A percentile compares a stretch with the other conserved stretches of the same genome.
Evolutionary conservation across 441 rosid species (phyloP).

Genomic region (Mallotus repandus): DNA sequence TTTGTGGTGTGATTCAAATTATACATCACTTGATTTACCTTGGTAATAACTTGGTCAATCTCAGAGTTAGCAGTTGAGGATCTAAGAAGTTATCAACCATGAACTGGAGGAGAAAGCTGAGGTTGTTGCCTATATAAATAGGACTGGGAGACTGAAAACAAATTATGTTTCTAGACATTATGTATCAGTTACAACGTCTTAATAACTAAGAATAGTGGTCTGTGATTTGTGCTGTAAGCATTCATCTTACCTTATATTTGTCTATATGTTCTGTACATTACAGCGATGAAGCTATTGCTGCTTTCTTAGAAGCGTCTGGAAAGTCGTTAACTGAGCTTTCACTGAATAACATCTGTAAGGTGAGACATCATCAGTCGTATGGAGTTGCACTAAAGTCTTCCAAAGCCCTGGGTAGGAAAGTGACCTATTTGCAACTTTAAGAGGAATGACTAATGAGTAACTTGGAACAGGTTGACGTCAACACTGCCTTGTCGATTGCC

Average conservation of each 20-base stretch:
- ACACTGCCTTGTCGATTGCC: slow-evolving; percentile 48
- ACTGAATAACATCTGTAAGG: slow-evolving; percentile 35
- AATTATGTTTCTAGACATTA: background rate
- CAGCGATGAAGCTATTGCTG: slow-evolving; percentile 57
- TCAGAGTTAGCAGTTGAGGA: slow-evolving; percentile 2
- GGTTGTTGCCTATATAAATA: background rate
- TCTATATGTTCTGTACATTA: slow-evolving; percentile 15
- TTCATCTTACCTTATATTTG: background rate
- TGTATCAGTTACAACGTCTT: background rate
- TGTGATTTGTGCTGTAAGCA: too few relatives aligned
- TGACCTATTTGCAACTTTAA: background rate
- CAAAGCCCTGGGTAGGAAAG: background rate
- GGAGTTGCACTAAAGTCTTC: background rate
- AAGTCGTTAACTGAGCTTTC: slow-evolving; percentile 37
- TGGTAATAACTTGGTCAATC: background rate
- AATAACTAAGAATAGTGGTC: background rate
- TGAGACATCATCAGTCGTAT: slow-evolving; percentile 26
- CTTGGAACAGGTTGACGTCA: slow-evolving; percentile 39
- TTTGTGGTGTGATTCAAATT: background rate
- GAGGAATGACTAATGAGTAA: background rate
- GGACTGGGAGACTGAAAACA: background rate
- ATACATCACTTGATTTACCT: background rate
- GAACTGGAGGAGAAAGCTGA: background rate
- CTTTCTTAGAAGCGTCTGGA: slow-evolving; percentile 48
- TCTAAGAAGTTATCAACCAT: background rate